phyloP scores from a whole-genome alignment of 345 rosid genomes.

The Dimocarpus longan region DNA sequence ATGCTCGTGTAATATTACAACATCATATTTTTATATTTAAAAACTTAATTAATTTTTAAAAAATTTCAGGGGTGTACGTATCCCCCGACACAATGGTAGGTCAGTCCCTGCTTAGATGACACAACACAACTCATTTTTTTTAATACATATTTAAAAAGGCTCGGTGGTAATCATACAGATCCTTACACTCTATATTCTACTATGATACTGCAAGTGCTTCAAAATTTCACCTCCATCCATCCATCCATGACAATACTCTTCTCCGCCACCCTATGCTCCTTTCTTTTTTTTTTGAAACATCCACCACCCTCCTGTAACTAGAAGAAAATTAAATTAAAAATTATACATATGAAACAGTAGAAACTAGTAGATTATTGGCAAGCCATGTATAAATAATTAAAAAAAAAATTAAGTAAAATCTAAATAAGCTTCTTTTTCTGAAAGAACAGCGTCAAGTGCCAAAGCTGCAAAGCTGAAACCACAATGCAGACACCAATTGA shows the following conservation, averaged over 20 bases:
- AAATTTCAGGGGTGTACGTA: too few species aligned
- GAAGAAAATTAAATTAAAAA: background rate
- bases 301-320: background rate
- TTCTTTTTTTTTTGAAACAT: too few species aligned
- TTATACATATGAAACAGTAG: too few species aligned
- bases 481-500: conserved; percentile 65
- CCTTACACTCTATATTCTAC: background rate
- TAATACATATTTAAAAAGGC: background rate
- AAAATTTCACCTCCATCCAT: background rate
- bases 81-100: too few species aligned
- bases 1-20: too few species aligned
- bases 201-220: background rate
- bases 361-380: background rate
- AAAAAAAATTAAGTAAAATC: background rate
- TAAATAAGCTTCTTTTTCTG: conserved; percentile 79
- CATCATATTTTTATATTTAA: too few species aligned
- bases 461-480: conserved; percentile 57
- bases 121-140: background rate
- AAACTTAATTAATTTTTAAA: too few species aligned
- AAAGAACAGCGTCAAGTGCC: conserved; percentile 65
- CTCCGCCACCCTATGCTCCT: background rate
- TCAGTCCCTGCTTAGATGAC: background rate
- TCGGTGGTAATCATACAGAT: background rate
- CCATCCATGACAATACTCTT: background rate
- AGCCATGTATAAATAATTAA: background rate